Conservation (phyloP, 768 basidiomycete species). For the Kwoniella heveanensis region DNA sequence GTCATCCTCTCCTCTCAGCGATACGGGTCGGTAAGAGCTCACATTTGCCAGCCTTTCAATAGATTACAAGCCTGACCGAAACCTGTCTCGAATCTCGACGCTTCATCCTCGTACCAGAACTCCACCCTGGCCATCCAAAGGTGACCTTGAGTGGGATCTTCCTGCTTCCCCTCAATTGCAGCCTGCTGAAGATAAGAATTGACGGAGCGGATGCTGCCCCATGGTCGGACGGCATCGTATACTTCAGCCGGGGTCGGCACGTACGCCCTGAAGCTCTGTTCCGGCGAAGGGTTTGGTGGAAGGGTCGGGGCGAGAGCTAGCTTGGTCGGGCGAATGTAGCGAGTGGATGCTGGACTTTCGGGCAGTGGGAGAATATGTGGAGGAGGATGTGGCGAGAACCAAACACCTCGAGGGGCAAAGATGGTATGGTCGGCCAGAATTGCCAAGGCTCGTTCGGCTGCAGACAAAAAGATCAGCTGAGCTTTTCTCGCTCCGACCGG, state of each 20-base stretch:
- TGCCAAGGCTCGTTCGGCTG: constrained; percentile 42
- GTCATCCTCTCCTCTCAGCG: no score
- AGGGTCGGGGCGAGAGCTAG: constrained; percentile 1
- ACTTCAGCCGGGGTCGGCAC: constrained; percentile 36
- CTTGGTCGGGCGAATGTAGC: constrained; percentile 37
- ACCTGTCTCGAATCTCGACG: constrained; percentile 35
- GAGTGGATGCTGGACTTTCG: constrained; percentile 14
- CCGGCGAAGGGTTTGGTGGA: constrained; percentile 9
- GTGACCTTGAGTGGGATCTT: background rate
- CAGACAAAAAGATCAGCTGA: background rate
- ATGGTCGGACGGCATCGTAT: constrained; percentile 41
- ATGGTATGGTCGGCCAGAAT: constrained; percentile 32
- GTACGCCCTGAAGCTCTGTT: constrained; percentile 15
- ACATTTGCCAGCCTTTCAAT: constrained; percentile 48
- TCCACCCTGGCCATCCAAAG: constrained; percentile 38
- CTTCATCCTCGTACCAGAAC: constrained; percentile 51
- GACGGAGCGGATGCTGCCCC: constrained; percentile 38
- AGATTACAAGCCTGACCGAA: constrained; percentile 33
- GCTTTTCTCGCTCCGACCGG: background rate
- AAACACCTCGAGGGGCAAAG: constrained; percentile 23
- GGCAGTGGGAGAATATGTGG: constrained; percentile 30
- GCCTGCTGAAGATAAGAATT: constrained; percentile 25
- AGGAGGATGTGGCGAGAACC: constrained; percentile 36
- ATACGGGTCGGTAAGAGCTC: constrained; percentile 21
- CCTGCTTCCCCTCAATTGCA: background rate